Percentiles rank a stretch among this genome's conserved stretches.
Conservation (phyloP, 768 basidiomycete genomes). For the Chalciporus sphaerocephalus region DNA sequence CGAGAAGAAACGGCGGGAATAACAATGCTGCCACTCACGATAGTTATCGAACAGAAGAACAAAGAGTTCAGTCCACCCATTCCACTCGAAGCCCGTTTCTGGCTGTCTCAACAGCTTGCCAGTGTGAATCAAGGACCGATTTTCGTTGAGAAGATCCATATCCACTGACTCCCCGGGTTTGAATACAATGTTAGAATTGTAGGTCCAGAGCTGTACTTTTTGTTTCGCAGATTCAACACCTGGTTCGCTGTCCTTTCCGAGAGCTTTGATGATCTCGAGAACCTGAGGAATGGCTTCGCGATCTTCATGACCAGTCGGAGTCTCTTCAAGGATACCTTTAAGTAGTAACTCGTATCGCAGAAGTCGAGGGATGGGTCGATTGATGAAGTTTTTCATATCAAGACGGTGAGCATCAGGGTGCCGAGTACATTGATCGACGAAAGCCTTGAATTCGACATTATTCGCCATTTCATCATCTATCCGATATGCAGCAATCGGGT, state of each 20-base stretch:
- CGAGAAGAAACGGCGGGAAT: background rate
- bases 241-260: conserved; percentile 84
- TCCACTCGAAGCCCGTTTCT: conserved; percentile 84
- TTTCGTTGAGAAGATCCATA: conserved; percentile 84
- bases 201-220: conserved; percentile 88
- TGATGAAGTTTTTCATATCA: conserved; percentile 92
- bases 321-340: conserved; percentile 73
- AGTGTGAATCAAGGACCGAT: conserved; percentile 77
- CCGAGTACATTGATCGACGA: conserved; percentile 66
- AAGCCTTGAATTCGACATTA: conserved; percentile 74
- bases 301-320: conserved; percentile 75
- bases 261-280: conserved; percentile 78
- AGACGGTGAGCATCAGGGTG: conserved; percentile 76
- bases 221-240: conserved; percentile 81
- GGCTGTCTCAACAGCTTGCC: conserved; percentile 83
- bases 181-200: conserved; percentile 73
- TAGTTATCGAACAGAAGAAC: conserved; percentile 96
- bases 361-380: conserved; percentile 85
- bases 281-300: conserved; percentile 77
- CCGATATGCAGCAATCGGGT: conserved; percentile 84
- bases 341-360: conserved; percentile 86
- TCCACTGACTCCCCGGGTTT: conserved; percentile 79
- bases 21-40: conserved; percentile 44
- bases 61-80: conserved; percentile 85
- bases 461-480: conserved; percentile 85